Percentiles rank a stretch among this genome's conserved stretches.
Evolutionary conservation across 2,329 filamentous ascomycete genomes (phyloP).

Genomic region (Penicillium sp.): DNA sequence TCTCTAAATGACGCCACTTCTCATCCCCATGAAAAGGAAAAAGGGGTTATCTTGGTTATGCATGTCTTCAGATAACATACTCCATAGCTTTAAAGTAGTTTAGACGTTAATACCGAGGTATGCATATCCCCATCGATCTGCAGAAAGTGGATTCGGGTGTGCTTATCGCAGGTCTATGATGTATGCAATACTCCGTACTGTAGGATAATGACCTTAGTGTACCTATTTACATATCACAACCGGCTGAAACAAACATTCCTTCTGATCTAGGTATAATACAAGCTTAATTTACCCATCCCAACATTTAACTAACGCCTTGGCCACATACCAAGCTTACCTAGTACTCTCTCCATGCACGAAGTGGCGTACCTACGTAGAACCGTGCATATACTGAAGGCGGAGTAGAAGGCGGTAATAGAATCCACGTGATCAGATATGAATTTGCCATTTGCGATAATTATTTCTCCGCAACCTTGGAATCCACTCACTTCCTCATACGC

Average conservation of each 20-base stretch:
- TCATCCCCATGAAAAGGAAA: not conserved
- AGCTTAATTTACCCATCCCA: not conserved
- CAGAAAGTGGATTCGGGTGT: slow-evolving; percentile 1
- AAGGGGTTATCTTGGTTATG: not conserved
- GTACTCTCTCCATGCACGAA: not conserved
- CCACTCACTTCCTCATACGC: not conserved
- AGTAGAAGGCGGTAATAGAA: not conserved
- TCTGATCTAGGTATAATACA: not conserved
- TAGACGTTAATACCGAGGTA: not conserved
- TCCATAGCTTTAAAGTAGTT: not conserved
- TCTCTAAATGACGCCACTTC: slow-evolving; percentile 1
- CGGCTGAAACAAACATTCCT: not conserved
- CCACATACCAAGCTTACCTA: not conserved
- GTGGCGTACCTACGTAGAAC: not conserved
- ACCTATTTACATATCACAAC: not conserved
- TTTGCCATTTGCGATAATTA: not conserved
- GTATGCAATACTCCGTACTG: not conserved
- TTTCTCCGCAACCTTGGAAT: not conserved
- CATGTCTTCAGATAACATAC: not conserved
- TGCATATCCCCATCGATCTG: slow-evolving; percentile 4
- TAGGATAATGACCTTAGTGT: too few relatives aligned
- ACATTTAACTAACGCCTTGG: not conserved
- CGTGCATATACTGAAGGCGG: not conserved
- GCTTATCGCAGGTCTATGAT: not conserved
- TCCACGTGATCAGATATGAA: not conserved